Base-by-base conservation (phyloP, 2,329 filamentous ascomycete species). In the Cercospora nicotianae region DNA sequence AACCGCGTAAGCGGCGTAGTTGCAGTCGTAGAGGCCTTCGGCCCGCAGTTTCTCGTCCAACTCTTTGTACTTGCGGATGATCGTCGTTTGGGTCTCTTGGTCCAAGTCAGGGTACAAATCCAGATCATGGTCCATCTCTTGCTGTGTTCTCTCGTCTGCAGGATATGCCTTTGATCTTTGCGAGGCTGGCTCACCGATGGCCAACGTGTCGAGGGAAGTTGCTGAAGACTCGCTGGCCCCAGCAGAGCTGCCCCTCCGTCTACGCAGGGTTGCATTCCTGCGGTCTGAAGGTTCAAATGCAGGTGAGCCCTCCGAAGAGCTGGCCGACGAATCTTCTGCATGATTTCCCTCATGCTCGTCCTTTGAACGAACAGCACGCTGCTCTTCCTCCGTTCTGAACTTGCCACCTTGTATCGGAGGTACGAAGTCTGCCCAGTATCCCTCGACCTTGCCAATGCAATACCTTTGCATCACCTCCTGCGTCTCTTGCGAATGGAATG, bases 361-460 rank as follows among this genome's bases (percentile, higher is more conserved):
- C 68, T 23, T 8, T 26, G 30, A 36, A 39, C 8, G 18, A 26
- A 3, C 18, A 9, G 7, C 18, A 23, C 67, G 58, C 77, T 73
- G 70, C 64, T 84, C 80, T 62, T 80, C 77, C 68, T 84, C 84
- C 23, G 81, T 80, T 72, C 90, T 86, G 79, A 94, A 96, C 67
- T 85, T 85, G 51, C 94, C 94, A 66, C 93, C 94, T 79, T 98
- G 94, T 63, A 98, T 94, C 0, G 95, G 94, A 4, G 95, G 94
- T 6, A 91, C 76, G 77, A 97, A 96, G 79, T 97, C 97, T 69
- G 83, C 82, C 95, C 95, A 99, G 69, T 82, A 83, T 31, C 92
- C 92, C 76, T 95, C 87, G 67, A 96, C 87, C 70, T 85, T 87
- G 55, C 95, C 95, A 75, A 98, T 93, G 71, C 92, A 89, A 78